Evolutionary conservation across 805 yeast genomes (phyloP).

Genomic region (Saccharomycopsis synnaedendra): DNA sequence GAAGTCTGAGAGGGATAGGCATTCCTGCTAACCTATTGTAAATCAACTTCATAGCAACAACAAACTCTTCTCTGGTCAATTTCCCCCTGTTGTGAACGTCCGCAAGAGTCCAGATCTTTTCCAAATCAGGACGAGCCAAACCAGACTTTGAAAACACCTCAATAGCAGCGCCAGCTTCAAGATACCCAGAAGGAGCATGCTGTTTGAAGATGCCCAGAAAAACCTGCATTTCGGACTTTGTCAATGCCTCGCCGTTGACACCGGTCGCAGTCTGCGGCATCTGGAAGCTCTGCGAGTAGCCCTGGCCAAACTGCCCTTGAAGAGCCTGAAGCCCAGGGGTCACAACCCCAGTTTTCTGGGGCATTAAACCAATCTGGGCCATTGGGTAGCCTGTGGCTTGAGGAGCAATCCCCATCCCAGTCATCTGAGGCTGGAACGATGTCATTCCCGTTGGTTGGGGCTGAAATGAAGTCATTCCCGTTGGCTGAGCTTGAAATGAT

Average conservation of each 20-base stretch:
- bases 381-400: slow-evolving; percentile 19
- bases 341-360: slow-evolving; percentile 63
- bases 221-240: slow-evolving; percentile 33
- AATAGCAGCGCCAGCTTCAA: slow-evolving; percentile 76
- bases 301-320: slow-evolving; percentile 18
- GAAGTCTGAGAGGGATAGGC: slow-evolving; percentile 71
- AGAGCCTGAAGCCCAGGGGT: slow-evolving; percentile 27
- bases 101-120: slow-evolving; percentile 81
- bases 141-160: slow-evolving; percentile 87
- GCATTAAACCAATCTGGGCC: slow-evolving; percentile 29
- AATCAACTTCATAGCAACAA: slow-evolving; percentile 94
- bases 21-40: slow-evolving; percentile 84
- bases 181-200: slow-evolving; percentile 42
- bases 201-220: slow-evolving; percentile 72
- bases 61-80: slow-evolving; percentile 81
- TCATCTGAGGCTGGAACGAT: slow-evolving; percentile 33
- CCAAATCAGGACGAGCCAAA: slow-evolving; percentile 72
- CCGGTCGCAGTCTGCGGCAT: slow-evolving; percentile 24
- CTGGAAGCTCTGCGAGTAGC: slow-evolving; percentile 20
- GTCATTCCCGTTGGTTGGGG: slow-evolving; percentile 29
- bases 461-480: slow-evolving; percentile 26
- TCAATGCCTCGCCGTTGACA: slow-evolving; percentile 67
- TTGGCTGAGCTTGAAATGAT: slow-evolving; percentile 19
- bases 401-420: slow-evolving; percentile 30
- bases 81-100: slow-evolving; percentile 77